Evolutionary conservation across 140 eudicot genomes (phyloP), one percentile per base, ranked within the genome.

Genomic region (Bidens hawaiensis): DNA sequence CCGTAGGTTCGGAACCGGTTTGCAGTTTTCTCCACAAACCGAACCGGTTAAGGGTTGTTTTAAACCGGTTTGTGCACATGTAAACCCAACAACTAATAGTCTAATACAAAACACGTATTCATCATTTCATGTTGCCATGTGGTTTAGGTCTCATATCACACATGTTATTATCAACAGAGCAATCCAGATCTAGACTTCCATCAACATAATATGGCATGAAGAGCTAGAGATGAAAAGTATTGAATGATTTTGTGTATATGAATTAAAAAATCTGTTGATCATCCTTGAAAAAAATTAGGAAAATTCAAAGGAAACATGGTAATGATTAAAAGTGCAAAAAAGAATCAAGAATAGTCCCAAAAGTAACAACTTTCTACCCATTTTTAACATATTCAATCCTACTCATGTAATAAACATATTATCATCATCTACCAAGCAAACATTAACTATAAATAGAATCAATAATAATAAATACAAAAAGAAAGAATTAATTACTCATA

Each of bases 401-500:
- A n/a, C n/a, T 52, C 25, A 64, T 12, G 5, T 13, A 31, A 17
- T 46, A 31, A 64, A 45, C 67, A 51, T 16, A n/a, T n/a, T n/a
- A n/a, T n/a, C n/a, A n/a, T n/a, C n/a, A 71, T 38, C 76, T 13
- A 62, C 48, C 26, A 70, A 11, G 4, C 33, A 62, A 4, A 43
- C 58, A 49, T 16, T 48, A 16, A 27, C 16, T 2, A 27, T 6
- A 8, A n/a, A n/a, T n/a, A n/a, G 28, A 1, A 61, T 5, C 12
- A 31, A 5, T 31, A 15, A 21, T 17, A 30, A 52, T 28, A 23
- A 72, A 45, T 25, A 64, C 45, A 30, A 12, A 38, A 0, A 38
- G 11, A 11, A 38, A 38, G 22, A 4, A 47, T 10, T 12, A 46
- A 72, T 65, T 85, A 88, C 96, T 88, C 94, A 62, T 85, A 88